Percentiles rank a stretch among this genome's conserved stretches.
Conservation (phyloP, 306 rosid genomes). For the Rosa lucieae region DNA sequence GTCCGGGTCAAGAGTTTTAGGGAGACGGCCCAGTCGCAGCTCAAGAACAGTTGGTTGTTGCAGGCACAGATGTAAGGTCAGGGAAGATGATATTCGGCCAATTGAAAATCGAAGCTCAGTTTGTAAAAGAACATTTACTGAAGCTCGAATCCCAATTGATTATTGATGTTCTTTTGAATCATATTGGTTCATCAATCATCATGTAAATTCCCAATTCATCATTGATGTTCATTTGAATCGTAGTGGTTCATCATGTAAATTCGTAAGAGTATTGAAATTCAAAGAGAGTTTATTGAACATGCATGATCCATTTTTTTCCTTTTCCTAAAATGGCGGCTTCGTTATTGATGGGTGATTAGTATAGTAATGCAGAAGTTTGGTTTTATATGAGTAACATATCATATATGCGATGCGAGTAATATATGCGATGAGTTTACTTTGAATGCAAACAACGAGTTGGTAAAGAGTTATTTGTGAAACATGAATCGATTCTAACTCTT, state of each 20-base stretch:
- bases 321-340: not conserved
- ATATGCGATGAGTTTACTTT: too few species aligned
- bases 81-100: not conserved
- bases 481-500: too few species aligned
- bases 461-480: too few species aligned
- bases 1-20: slow-evolving; percentile 42
- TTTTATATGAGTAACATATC: too few species aligned
- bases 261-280: not conserved
- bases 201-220: not conserved
- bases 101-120: not conserved
- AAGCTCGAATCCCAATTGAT: not conserved
- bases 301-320: not conserved
- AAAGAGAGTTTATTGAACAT: not conserved
- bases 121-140: not conserved
- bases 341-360: not conserved
- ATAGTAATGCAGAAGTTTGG: not conserved
- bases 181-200: not conserved
- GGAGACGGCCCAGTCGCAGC: slow-evolving; percentile 60
- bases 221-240: not conserved
- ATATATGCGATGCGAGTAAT: too few species aligned
- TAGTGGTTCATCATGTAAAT: not conserved
- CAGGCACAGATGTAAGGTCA: slow-evolving; percentile 27
- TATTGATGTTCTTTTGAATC: not conserved
- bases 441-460: too few species aligned
- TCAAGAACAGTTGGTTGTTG: slow-evolving; percentile 66